Conservation (phyloP, 2,329 filamentous ascomycete species). For the Lachnellula occidentalis region DNA sequence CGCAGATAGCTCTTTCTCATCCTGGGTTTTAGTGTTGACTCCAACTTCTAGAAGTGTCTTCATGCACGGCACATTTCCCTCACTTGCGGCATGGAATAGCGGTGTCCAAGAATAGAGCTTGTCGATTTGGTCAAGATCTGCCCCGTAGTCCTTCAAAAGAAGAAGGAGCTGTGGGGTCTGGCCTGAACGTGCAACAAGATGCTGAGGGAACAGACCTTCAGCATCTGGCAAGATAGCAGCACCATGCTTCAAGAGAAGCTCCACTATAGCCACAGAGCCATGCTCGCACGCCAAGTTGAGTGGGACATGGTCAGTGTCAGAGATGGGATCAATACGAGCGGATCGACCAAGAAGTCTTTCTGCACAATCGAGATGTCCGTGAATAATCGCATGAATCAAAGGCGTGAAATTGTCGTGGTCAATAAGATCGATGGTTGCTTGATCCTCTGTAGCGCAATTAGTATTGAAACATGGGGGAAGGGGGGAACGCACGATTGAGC, state of each 20-base stretch:
- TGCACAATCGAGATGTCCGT: constrained; percentile 76
- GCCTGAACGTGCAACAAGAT: constrained; percentile 86
- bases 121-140: constrained; percentile 85
- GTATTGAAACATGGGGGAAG: neutral
- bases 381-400: constrained; percentile 89
- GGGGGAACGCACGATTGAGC: constrained; percentile 48
- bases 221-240: constrained; percentile 87
- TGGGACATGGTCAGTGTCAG: constrained; percentile 87
- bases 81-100: constrained; percentile 90
- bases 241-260: constrained; percentile 73
- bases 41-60: constrained; percentile 74
- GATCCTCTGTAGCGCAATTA: constrained; percentile 46
- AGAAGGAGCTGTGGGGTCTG: constrained; percentile 74
- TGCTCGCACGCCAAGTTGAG: constrained; percentile 94
- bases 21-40: constrained; percentile 71
- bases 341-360: constrained; percentile 69
- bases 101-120: constrained; percentile 98
- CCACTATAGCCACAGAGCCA: constrained; percentile 77
- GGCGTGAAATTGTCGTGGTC: constrained; percentile 98
- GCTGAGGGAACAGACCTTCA: constrained; percentile 94
- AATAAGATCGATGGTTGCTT: constrained; percentile 74
- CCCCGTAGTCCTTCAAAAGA: constrained; percentile 77
- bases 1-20: constrained; percentile 88
- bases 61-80: constrained; percentile 87
- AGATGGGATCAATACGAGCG: constrained; percentile 79